These are phyloP conservation scores for Meripilus lineatus DNA, from an alignment of 1,284 basidiomycete genomes.

Conservation along the genomic window DNA sequence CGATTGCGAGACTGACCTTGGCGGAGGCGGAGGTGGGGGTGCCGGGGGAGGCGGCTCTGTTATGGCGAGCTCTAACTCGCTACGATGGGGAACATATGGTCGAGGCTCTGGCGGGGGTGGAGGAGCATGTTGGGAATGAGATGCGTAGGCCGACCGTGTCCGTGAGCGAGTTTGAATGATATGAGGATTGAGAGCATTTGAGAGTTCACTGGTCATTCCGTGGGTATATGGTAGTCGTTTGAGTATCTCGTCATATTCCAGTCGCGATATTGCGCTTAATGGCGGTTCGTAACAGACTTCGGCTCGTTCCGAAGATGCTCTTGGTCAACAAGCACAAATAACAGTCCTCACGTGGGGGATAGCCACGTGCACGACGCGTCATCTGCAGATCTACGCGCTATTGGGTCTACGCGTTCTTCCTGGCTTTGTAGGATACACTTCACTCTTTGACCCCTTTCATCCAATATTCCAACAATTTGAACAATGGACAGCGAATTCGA, in stretches of 20 bases:
- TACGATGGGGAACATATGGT: slow-evolving; percentile 43
- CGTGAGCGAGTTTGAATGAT: slow-evolving; percentile 35
- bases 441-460: no score
- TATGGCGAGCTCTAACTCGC: slow-evolving; percentile 56
- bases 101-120: slow-evolving; percentile 9
- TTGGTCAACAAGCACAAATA: slow-evolving; percentile 33
- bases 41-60: slow-evolving; percentile 37
- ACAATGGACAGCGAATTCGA: slow-evolving; percentile 52
- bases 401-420: slow-evolving; percentile 1
- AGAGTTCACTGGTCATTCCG: slow-evolving; percentile 55
- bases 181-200: slow-evolving; percentile 69
- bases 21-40: not conserved
- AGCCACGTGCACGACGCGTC: no score
- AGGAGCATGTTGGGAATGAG: not conserved
- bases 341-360: no score
- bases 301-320: slow-evolving; percentile 15
- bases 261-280: not conserved
- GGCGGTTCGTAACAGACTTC: not conserved
- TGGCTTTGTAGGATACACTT: no score
- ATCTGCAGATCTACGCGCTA: no score
- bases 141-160: slow-evolving; percentile 12
- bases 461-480: not conserved
- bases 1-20: no score
- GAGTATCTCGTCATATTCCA: not conserved
- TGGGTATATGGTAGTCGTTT: not conserved